A percentile compares a stretch with the other conserved stretches of the same genome.
These are phyloP conservation scores for Trichoderma reesei DNA, from an alignment of 495 filamentous ascomycete species.

Conservation along the genomic window DNA sequence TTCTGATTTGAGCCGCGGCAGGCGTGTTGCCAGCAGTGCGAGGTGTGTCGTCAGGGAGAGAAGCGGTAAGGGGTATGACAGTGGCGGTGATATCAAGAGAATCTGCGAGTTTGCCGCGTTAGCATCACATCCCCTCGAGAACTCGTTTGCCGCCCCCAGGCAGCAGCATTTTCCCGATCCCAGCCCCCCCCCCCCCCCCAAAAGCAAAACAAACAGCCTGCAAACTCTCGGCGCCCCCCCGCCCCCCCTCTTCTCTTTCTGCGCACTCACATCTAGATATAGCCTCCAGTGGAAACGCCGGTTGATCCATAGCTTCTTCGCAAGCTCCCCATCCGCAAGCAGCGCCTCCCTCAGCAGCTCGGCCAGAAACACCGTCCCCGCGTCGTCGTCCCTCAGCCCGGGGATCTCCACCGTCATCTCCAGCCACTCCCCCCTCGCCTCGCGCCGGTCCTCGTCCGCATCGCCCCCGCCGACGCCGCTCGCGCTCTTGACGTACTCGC, in stretches of 20 bases:
- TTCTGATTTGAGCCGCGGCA: conserved; percentile 75
- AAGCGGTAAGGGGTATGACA: conserved; percentile 85
- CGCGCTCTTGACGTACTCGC: conserved; percentile 22
- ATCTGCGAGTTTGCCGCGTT: conserved; percentile 44
- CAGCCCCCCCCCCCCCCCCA: too few relatives aligned
- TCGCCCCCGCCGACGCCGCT: conserved; percentile 18
- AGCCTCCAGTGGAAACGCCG: conserved; percentile 88
- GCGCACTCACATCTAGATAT: conserved; percentile 74
- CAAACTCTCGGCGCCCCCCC: too few relatives aligned
- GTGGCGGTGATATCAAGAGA: conserved; percentile 80
- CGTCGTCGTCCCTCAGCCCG: conserved; percentile 82
- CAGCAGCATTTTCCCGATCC: too few relatives aligned
- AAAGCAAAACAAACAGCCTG: too few relatives aligned
- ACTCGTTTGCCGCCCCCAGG: too few relatives aligned
- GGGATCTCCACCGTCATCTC: conserved; percentile 81
- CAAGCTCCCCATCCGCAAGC: conserved; percentile 63
- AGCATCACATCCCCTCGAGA: background rate
- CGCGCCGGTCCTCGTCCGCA: conserved; percentile 19
- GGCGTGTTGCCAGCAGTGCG: conserved; percentile 78
- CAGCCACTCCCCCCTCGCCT: conserved; percentile 52
- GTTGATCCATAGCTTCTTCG: conserved; percentile 70
- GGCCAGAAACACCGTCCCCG: conserved; percentile 73
- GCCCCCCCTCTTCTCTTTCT: background rate
- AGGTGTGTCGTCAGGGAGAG: conserved; percentile 90
- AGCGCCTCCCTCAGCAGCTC: conserved; percentile 85